Conservation (phyloP, 202 grass and related monocot species). For the Brachypodium distachyon region DNA sequence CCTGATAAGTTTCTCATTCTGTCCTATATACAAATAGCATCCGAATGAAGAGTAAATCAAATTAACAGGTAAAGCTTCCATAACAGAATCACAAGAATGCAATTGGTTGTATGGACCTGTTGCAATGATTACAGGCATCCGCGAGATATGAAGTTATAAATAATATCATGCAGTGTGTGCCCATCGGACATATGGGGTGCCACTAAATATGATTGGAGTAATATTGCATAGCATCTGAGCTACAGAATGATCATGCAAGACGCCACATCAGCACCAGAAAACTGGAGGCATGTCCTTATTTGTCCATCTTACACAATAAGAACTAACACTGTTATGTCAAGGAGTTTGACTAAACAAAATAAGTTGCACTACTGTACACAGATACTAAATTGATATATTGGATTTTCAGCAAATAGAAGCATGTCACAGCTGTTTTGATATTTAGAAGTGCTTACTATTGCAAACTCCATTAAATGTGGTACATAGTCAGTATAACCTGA, state of each 20-base stretch:
- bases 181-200: too few species aligned
- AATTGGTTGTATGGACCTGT: not conserved
- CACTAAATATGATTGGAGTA: too few species aligned
- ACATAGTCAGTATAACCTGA: not conserved
- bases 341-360: not conserved
- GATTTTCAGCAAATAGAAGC: not conserved
- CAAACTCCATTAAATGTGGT: not conserved
- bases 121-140: too few species aligned
- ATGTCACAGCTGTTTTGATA: not conserved
- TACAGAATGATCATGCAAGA: not conserved
- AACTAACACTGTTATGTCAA: too few species aligned
- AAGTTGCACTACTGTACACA: not conserved
- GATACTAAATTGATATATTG: not conserved
- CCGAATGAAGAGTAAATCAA: too few species aligned
- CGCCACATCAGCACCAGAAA: not conserved
- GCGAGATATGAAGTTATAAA: too few species aligned
- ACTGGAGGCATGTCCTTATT: too few species aligned
- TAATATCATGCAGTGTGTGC: too few species aligned
- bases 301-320: too few species aligned
- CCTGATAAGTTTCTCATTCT: too few species aligned
- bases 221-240: not conserved
- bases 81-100: not conserved
- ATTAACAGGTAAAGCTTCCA: too few species aligned
- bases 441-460: not conserved
- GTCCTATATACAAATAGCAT: too few species aligned